Conservation (phyloP, 106 monocot species). For the Phalaenopsis aphrodite region DNA sequence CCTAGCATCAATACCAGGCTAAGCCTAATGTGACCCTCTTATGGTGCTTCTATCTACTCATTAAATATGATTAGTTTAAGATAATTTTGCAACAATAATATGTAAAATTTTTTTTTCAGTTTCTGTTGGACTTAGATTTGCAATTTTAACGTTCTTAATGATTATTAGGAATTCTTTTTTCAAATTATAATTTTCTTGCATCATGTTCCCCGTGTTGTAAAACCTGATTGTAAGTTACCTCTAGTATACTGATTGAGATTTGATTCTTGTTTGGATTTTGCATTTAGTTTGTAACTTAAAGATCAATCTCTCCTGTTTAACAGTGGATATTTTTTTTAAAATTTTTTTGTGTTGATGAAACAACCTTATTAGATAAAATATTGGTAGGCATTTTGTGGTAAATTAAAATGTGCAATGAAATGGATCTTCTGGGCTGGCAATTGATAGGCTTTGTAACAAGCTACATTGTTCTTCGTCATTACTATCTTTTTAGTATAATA, state of each 20-base stretch:
- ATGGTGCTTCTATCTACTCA: background rate
- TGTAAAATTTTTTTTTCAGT: background rate
- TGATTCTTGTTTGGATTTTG: background rate
- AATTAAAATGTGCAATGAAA: background rate
- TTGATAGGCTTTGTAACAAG: background rate
- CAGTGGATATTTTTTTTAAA: background rate
- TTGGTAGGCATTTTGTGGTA: background rate
- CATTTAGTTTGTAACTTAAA: background rate
- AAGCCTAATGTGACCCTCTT: background rate
- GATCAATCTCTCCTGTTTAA: background rate
- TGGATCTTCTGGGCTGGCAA: background rate
- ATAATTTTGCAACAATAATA: background rate
- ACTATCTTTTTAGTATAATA: background rate
- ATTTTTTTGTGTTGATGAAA: background rate
- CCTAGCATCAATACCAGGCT: background rate
- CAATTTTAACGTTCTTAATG: background rate
- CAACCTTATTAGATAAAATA: background rate
- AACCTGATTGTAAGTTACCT: background rate
- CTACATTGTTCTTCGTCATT: background rate
- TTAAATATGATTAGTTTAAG: background rate
- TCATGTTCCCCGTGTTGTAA: background rate
- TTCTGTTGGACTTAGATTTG: background rate
- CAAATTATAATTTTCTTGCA: background rate
- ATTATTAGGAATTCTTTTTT: conserved; percentile 1
- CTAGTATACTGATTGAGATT: background rate